Percentiles rank a stretch among this genome's conserved stretches.
phyloP scores from a whole-genome alignment of 495 filamentous ascomycete species.

The Hypoxylon fragiforme region DNA sequence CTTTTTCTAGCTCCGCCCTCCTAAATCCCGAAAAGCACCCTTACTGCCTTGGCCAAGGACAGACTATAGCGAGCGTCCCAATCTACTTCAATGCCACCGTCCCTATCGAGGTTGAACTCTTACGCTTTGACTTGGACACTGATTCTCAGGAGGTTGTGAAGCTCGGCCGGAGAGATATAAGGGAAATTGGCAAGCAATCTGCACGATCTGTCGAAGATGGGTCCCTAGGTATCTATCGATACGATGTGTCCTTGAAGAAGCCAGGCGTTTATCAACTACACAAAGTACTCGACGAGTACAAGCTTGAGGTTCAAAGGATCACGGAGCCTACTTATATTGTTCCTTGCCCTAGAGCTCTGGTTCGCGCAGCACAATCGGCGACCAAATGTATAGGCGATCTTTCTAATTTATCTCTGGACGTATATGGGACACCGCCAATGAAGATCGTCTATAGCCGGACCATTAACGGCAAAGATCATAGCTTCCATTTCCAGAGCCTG shows the following conservation, averaged over 20 bases:
- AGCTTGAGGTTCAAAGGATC: conserved; percentile 82
- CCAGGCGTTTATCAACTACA: conserved; percentile 83
- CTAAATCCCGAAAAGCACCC: conserved; percentile 77
- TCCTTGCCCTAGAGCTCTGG: conserved; percentile 74
- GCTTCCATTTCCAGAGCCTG: conserved; percentile 84
- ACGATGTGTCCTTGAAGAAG: conserved; percentile 69
- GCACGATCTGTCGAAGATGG: conserved; percentile 62
- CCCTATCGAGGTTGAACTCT: conserved; percentile 80
- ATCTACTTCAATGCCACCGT: conserved; percentile 91
- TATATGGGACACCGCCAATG: conserved; percentile 88
- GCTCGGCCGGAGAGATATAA: conserved; percentile 58
- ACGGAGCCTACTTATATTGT: conserved; percentile 78
- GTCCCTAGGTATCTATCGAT: conserved; percentile 50
- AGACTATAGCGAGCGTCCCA: conserved; percentile 67
- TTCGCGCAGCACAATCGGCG: conserved; percentile 64
- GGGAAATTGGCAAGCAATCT: conserved; percentile 63
- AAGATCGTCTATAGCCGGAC: conserved; percentile 87
- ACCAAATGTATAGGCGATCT: conserved; percentile 80
- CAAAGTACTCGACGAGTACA: conserved; percentile 86
- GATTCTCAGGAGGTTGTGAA: conserved; percentile 76
- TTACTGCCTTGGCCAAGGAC: conserved; percentile 74
- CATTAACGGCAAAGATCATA: conserved; percentile 73
- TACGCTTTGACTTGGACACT: conserved; percentile 80
- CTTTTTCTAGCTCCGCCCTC: conserved; percentile 67
- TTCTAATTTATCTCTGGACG: conserved; percentile 77